Percentiles rank a stretch among this genome's conserved stretches.
phyloP scores from a whole-genome alignment of 2,329 filamentous ascomycete species.

The Onygenales sp. region DNA sequence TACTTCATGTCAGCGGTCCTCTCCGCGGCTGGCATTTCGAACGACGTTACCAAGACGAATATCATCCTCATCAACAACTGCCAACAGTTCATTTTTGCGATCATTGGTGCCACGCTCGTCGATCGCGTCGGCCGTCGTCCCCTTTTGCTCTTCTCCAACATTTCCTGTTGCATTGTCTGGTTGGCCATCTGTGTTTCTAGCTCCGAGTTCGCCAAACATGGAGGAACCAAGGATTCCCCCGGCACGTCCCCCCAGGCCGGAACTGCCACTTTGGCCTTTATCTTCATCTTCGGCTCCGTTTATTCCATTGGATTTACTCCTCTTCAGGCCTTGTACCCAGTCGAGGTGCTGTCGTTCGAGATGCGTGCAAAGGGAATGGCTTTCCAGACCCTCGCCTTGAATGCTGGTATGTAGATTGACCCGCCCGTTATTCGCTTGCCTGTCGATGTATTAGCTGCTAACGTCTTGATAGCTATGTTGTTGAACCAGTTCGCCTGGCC shows the following conservation, averaged over 20 bases:
- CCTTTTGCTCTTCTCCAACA: conserved; percentile 42
- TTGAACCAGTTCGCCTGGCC: conserved; percentile 41
- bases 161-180: conserved; percentile 40
- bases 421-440: conserved; percentile 18
- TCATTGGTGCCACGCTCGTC: conserved; percentile 47
- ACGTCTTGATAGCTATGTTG: conserved; percentile 33
- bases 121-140: conserved; percentile 51
- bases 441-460: conserved; percentile 27
- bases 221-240: conserved; percentile 8
- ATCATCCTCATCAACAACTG: conserved; percentile 47
- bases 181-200: conserved; percentile 40
- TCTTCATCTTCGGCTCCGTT: conserved; percentile 45
- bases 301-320: conserved; percentile 42
- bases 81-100: conserved; percentile 46
- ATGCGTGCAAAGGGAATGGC: conserved; percentile 50
- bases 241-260: conserved; percentile 26
- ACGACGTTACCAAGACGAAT: conserved; percentile 42
- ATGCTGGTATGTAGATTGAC: conserved; percentile 24
- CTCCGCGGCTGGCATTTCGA: conserved; percentile 40
- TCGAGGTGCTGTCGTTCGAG: conserved; percentile 46
- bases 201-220: conserved; percentile 19
- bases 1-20: conserved; percentile 49
- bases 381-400: conserved; percentile 37
- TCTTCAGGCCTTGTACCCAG: conserved; percentile 41
- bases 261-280: conserved; percentile 41